Percentiles rank a stretch among this genome's conserved stretches.
These are phyloP conservation scores for Lachancea cidri DNA, from an alignment of 805 yeast genomes.

Conservation along the genomic window DNA sequence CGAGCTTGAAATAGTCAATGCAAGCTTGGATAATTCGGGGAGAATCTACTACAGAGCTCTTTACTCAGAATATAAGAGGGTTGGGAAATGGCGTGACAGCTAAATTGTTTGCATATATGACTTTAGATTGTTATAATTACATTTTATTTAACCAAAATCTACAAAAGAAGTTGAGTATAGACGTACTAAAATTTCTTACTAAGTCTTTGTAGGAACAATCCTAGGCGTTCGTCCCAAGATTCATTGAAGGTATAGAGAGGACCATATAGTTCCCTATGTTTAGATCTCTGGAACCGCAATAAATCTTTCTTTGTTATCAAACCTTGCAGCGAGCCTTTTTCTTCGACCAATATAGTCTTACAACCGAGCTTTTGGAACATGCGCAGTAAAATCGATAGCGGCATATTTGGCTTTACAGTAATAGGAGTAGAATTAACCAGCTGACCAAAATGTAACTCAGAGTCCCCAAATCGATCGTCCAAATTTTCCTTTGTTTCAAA, in stretches of 20 bases:
- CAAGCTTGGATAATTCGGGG: conserved; percentile 64
- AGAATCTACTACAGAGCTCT: conserved; percentile 60
- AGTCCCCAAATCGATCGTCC: neutral
- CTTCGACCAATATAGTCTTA: conserved; percentile 59
- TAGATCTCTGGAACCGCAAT: conserved; percentile 49
- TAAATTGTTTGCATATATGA: conserved; percentile 16
- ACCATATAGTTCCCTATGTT: conserved; percentile 27
- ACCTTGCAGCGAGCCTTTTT: conserved; percentile 60
- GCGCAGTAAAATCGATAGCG: conserved; percentile 58
- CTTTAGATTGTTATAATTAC: neutral
- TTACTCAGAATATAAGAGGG: conserved; percentile 66
- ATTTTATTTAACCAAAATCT: neutral
- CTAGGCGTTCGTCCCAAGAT: conserved; percentile 14
- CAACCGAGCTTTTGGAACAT: conserved; percentile 81
- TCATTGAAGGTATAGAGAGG: conserved; percentile 23
- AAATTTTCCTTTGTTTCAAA: neutral
- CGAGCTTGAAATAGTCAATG: conserved; percentile 59
- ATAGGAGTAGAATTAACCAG: conserved; percentile 56
- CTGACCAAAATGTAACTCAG: conserved; percentile 2
- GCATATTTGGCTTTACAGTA: conserved; percentile 46
- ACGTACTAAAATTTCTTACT: conserved; percentile 2
- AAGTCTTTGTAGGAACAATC: conserved; percentile 8
- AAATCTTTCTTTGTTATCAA: conserved; percentile 83
- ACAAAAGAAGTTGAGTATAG: neutral
- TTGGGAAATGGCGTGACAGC: conserved; percentile 77